A percentile compares a stretch with the other conserved stretches of the same genome.
phyloP scores from a whole-genome alignment of 768 basidiomycete species.

The Exidia glandulosa region DNA sequence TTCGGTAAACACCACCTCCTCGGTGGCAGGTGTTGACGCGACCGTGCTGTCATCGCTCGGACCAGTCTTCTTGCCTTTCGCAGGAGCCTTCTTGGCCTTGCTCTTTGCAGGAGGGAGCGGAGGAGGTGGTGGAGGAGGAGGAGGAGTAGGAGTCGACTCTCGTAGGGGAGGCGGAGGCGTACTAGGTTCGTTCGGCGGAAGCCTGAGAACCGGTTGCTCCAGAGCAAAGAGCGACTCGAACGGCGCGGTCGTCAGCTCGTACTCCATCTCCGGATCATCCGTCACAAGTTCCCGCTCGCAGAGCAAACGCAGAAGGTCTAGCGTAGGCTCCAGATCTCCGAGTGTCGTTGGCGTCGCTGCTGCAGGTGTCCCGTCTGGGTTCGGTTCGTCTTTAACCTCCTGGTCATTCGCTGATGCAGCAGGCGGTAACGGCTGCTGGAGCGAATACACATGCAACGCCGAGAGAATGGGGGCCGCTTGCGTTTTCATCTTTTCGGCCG shows the following conservation, averaged over 20 bases:
- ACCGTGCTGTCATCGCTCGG: background rate
- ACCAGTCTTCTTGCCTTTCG: background rate
- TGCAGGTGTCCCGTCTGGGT: too few relatives aligned
- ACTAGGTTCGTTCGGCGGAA: conserved; percentile 22
- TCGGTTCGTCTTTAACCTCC: background rate
- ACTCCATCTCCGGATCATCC: conserved; percentile 35
- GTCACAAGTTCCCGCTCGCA: conserved; percentile 19
- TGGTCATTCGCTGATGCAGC: background rate
- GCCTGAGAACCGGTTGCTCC: conserved; percentile 52
- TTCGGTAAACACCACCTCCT: too few relatives aligned
- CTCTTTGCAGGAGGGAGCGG: background rate
- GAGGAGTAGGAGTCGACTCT: background rate
- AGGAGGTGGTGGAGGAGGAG: background rate
- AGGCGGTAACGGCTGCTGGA: background rate
- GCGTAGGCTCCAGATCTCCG: conserved; percentile 69
- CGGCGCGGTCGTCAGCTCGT: conserved; percentile 47
- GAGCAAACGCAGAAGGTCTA: conserved; percentile 46
- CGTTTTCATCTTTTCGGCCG: conserved; percentile 52
- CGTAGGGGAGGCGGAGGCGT: background rate
- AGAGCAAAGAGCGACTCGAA: conserved; percentile 58
- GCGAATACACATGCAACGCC: conserved; percentile 12
- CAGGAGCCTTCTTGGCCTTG: background rate
- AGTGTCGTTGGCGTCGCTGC: background rate
- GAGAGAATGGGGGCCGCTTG: conserved; percentile 29
- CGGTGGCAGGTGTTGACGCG: background rate